These are phyloP conservation scores for Symbiodinium pilosum DNA, from an alignment of 73 alveolate genomes.

Conservation along the genomic window DNA sequence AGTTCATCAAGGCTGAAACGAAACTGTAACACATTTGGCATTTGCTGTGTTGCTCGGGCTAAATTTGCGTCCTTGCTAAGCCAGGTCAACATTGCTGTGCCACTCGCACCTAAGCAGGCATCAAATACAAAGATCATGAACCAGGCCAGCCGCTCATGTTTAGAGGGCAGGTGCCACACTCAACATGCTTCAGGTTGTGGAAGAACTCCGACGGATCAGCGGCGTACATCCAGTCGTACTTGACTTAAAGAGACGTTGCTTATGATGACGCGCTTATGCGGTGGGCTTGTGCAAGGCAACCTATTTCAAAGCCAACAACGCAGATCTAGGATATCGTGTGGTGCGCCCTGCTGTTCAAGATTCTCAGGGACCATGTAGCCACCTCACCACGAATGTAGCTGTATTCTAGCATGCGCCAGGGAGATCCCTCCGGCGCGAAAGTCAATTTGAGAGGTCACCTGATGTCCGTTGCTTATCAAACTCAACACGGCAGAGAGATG, in stretches of 20 bases:
- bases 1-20: conserved; percentile 41
- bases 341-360: neutral
- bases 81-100: conserved; percentile 41
- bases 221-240: conserved; percentile 38
- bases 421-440: conserved; percentile 52
- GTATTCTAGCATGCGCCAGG: neutral
- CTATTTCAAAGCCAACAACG: conserved; percentile 15
- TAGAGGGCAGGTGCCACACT: neutral
- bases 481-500: neutral
- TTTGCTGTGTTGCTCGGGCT: neutral
- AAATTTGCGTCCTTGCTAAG: no score
- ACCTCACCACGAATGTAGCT: neutral
- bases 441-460: conserved; percentile 51
- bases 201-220: conserved; percentile 65
- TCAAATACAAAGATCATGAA: conserved; percentile 93
- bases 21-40: neutral
- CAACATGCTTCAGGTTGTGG: neutral
- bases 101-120: conserved; percentile 62
- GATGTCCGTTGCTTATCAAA: conserved; percentile 16
- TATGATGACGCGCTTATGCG: neutral
- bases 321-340: conserved; percentile 20
- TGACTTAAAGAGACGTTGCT: neutral
- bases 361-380: no score
- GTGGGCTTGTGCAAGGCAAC: neutral
- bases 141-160: neutral